A percentile compares a stretch with the other conserved stretches of the same genome.
These are phyloP conservation scores for Entomortierella parvispora DNA, from an alignment of 192 early-diverging fungal species.

Conservation along the genomic window DNA sequence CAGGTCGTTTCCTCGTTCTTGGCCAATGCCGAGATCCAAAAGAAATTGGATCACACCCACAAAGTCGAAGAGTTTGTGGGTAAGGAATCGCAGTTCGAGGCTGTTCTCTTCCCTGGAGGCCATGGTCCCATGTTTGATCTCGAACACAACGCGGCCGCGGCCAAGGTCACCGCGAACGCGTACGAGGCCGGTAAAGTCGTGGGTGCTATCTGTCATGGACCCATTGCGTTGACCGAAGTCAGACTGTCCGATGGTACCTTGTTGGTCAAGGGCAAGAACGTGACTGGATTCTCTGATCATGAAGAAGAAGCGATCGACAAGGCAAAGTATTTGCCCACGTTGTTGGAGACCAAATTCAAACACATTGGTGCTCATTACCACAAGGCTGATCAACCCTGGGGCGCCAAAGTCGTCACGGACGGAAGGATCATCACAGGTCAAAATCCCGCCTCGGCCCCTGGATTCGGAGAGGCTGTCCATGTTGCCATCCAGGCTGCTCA, in stretches of 20 bases:
- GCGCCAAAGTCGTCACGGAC: slow-evolving; percentile 61
- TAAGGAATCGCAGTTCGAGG: slow-evolving; percentile 54
- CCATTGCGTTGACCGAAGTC: slow-evolving; percentile 71
- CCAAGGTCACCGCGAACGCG: slow-evolving; percentile 47
- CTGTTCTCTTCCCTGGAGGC: slow-evolving; percentile 66
- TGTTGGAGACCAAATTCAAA: slow-evolving; percentile 44
- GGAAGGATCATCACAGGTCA: slow-evolving; percentile 77
- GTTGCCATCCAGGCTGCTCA: slow-evolving; percentile 24
- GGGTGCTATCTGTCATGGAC: slow-evolving; percentile 69
- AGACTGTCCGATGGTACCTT: slow-evolving; percentile 68
- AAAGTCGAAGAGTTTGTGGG: slow-evolving; percentile 50
- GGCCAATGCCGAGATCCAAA: slow-evolving; percentile 33
- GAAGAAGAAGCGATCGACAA: slow-evolving; percentile 68
- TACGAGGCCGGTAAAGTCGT: slow-evolving; percentile 64
- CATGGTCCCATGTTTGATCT: slow-evolving; percentile 71
- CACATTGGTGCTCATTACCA: slow-evolving; percentile 65
- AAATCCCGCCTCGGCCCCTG: slow-evolving; percentile 71
- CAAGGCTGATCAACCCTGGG: slow-evolving; percentile 63
- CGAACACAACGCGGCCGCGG: slow-evolving; percentile 52
- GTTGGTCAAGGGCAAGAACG: slow-evolving; percentile 67
- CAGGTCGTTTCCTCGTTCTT: slow-evolving; percentile 46
- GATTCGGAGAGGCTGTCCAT: slow-evolving; percentile 44
- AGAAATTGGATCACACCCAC: slow-evolving; percentile 56
- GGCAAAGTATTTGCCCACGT: slow-evolving; percentile 29
- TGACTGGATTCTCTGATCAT: slow-evolving; percentile 78